phyloP scores from a whole-genome alignment of 139 green algal genomes.

The Spirogloea muscicola region DNA sequence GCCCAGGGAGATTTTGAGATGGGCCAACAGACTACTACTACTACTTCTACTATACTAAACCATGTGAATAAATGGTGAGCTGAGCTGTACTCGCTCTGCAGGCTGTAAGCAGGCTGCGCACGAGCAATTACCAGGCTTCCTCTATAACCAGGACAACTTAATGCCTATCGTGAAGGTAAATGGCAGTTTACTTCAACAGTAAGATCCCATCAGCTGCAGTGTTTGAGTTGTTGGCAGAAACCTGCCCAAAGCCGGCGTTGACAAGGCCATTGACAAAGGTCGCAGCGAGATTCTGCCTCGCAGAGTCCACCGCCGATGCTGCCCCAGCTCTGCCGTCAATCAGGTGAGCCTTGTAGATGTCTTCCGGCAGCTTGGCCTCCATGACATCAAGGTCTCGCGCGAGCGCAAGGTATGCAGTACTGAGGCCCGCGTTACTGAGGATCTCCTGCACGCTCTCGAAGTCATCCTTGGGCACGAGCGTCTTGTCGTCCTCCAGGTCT shows the following conservation, averaged over 20 bases:
- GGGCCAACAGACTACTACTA: too few relatives aligned
- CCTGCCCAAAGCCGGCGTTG: slow-evolving; percentile 92
- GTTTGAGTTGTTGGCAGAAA: too few relatives aligned
- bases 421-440: slow-evolving; percentile 76
- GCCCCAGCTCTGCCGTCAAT: slow-evolving; percentile 69
- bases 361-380: slow-evolving; percentile 85
- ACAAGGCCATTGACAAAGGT: slow-evolving; percentile 98
- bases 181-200: too few relatives aligned
- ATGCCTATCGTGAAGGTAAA: too few relatives aligned
- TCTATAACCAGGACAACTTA: too few relatives aligned
- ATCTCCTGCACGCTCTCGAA: slow-evolving; percentile 58
- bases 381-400: slow-evolving; percentile 96
- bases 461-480: slow-evolving; percentile 15
- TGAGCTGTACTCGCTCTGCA: too few relatives aligned
- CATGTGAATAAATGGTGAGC: too few relatives aligned
- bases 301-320: slow-evolving; percentile 74
- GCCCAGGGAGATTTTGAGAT: too few relatives aligned
- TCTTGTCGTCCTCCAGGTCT: slow-evolving; percentile 34
- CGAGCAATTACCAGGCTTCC: too few relatives aligned
- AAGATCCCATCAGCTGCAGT: too few relatives aligned
- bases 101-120: too few relatives aligned
- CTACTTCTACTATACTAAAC: too few relatives aligned
- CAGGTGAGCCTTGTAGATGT: slow-evolving; percentile 91
- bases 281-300: slow-evolving; percentile 86
- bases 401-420: slow-evolving; percentile 84